phyloP scores from a whole-genome alignment of 2,329 filamentous ascomycete genomes.

The Aureobasidium sp. region DNA sequence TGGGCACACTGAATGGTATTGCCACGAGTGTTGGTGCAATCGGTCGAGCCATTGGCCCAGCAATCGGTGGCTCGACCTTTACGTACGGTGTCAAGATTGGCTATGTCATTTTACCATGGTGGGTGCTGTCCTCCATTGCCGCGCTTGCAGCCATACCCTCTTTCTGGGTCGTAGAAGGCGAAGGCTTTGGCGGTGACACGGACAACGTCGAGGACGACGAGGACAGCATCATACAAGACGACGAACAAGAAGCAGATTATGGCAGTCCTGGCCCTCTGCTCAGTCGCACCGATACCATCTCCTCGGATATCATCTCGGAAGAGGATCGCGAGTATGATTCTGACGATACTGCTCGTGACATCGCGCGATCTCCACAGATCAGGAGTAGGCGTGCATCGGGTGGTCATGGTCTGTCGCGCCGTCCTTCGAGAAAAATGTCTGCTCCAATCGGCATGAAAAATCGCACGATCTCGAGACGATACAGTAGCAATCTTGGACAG shows the following conservation, averaged over 20 bases:
- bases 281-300: slow-evolving; percentile 27
- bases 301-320: slow-evolving; percentile 19
- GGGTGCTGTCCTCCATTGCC: slow-evolving; percentile 60
- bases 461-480: slow-evolving; percentile 33
- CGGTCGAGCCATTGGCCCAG: slow-evolving; percentile 72
- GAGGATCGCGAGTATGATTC: slow-evolving; percentile 18
- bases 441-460: slow-evolving; percentile 40
- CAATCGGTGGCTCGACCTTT: slow-evolving; percentile 63
- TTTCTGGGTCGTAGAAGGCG: slow-evolving; percentile 65
- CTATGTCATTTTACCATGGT: slow-evolving; percentile 75
- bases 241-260: slow-evolving; percentile 28
- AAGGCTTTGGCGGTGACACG: slow-evolving; percentile 50
- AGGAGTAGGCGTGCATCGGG: slow-evolving; percentile 11
- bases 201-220: slow-evolving; percentile 28
- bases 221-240: slow-evolving; percentile 24
- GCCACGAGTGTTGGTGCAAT: slow-evolving; percentile 76
- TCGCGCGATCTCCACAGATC: background rate
- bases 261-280: slow-evolving; percentile 30
- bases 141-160: slow-evolving; percentile 61
- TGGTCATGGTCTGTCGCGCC: slow-evolving; percentile 19
- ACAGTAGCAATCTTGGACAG: slow-evolving; percentile 39
- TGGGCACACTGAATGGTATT: slow-evolving; percentile 86
- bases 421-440: slow-evolving; percentile 32
- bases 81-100: slow-evolving; percentile 66
- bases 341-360: background rate